Conservation (phyloP, 1,284 basidiomycete species). For the Pseudozyma tsukubaensis region DNA sequence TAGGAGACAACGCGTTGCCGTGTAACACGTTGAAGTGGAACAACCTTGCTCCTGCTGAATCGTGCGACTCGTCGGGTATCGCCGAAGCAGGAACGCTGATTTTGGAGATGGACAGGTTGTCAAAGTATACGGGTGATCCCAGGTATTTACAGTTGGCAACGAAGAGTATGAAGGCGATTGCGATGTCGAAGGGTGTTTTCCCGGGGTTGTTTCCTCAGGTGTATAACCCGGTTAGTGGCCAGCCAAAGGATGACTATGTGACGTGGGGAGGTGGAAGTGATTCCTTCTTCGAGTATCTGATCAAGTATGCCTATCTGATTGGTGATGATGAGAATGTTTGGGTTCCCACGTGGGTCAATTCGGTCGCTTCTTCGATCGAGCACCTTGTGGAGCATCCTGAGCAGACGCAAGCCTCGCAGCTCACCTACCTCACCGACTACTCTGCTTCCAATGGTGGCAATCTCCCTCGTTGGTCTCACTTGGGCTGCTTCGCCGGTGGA, state of each 20-base stretch:
- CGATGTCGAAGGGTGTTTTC: conserved; percentile 38
- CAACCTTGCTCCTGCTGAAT: conserved; percentile 21
- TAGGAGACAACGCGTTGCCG: conserved; percentile 53
- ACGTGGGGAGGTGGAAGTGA: conserved; percentile 64
- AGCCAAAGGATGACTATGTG: conserved; percentile 47
- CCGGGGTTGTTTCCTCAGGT: conserved; percentile 52
- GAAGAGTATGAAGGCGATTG: conserved; percentile 54
- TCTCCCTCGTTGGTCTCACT: conserved; percentile 52
- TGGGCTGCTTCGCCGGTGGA: conserved; percentile 60
- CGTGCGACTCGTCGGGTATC: conserved; percentile 38
- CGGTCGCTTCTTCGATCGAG: conserved; percentile 47
- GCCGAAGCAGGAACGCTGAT: conserved; percentile 59
- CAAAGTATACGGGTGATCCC: conserved; percentile 50
- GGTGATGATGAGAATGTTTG: conserved; percentile 44
- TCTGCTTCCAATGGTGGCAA: conserved; percentile 32
- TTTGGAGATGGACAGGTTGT: conserved; percentile 57
- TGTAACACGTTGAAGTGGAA: conserved; percentile 61
- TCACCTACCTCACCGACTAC: conserved; percentile 57
- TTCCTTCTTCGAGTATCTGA: conserved; percentile 62
- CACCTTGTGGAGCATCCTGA: conserved; percentile 50
- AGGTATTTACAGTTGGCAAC: conserved; percentile 50
- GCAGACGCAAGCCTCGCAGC: conserved; percentile 27
- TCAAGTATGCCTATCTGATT: conserved; percentile 57
- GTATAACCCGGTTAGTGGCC: conserved; percentile 18
- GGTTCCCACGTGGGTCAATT: conserved; percentile 55